These are phyloP conservation scores for Pichia heedii DNA, from an alignment of 805 yeast genomes.

Conservation along the genomic window DNA sequence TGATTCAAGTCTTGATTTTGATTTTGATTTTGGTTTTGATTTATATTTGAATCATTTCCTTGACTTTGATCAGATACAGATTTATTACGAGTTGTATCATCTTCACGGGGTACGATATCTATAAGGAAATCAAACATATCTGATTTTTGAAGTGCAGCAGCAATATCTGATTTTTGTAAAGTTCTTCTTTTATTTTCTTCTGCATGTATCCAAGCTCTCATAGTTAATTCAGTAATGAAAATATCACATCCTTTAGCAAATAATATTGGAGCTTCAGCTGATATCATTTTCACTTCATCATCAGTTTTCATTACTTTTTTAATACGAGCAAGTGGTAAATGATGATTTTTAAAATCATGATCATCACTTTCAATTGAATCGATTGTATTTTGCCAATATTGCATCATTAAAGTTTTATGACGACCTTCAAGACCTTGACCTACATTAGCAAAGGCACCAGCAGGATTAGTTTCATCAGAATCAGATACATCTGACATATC, in stretches of 20 bases:
- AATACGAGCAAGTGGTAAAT: conserved; percentile 89
- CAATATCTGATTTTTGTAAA: conserved; percentile 86
- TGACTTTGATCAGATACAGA: background rate
- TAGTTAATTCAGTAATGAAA: conserved; percentile 91
- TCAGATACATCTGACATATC: background rate
- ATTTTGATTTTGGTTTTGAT: too few species aligned
- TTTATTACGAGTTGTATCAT: conserved; percentile 39
- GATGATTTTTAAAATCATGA: conserved; percentile 90
- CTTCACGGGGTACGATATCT: conserved; percentile 92
- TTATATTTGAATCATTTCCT: too few species aligned
- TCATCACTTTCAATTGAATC: conserved; percentile 80
- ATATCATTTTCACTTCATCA: conserved; percentile 93
- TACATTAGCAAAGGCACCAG: conserved; percentile 53
- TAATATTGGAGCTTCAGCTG: conserved; percentile 95
- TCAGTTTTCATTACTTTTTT: conserved; percentile 98
- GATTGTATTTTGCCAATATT: conserved; percentile 95
- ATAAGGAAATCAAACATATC: conserved; percentile 97
- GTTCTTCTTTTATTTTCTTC: conserved; percentile 95
- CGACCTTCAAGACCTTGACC: conserved; percentile 85
- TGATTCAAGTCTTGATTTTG: too few species aligned
- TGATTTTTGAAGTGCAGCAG: conserved; percentile 86
- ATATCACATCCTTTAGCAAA: conserved; percentile 98
- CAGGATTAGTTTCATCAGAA: conserved; percentile 18
- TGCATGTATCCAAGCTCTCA: conserved; percentile 99
- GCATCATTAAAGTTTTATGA: conserved; percentile 83